Conservation (phyloP, 305 asterid genomes). For the Fraxinus greggii region DNA sequence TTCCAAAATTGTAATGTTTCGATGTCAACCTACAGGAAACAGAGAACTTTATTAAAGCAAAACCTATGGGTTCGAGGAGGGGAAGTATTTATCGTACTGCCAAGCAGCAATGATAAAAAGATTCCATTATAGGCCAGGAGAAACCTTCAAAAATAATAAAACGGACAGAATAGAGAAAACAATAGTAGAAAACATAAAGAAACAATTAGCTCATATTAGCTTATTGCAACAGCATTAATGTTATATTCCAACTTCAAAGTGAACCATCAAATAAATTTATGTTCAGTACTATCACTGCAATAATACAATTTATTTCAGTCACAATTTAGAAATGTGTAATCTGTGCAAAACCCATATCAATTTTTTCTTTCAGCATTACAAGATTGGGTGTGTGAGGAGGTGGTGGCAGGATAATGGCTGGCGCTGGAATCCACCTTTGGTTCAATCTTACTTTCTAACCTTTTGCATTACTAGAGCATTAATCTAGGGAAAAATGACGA, state of each 20-base stretch:
- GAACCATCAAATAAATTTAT: neutral
- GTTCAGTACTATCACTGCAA: neutral
- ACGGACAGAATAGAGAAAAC: neutral
- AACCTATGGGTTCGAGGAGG: constrained; percentile 1
- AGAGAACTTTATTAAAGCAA: neutral
- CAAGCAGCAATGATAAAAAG: neutral
- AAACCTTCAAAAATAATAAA: neutral
- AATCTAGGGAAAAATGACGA: constrained; percentile 11
- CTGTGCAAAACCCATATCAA: neutral
- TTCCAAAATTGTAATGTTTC: constrained; percentile 2
- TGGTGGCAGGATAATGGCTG: constrained; percentile 2
- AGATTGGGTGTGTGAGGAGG: neutral
- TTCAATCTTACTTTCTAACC: neutral
- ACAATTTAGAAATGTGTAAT: neutral
- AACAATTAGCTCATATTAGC: constrained; percentile 2
- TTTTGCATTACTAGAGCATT: constrained; percentile 4
- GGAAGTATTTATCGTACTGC: neutral
- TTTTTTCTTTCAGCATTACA: constrained; percentile 1
- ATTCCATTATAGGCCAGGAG: neutral
- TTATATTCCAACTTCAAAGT: neutral
- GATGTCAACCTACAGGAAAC: constrained; percentile 6
- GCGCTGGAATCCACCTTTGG: constrained; percentile 11
- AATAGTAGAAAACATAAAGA: neutral
- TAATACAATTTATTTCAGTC: neutral
- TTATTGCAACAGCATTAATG: neutral